Conservation (phyloP, 768 basidiomycete species). For the Antrodiella citrinella region DNA sequence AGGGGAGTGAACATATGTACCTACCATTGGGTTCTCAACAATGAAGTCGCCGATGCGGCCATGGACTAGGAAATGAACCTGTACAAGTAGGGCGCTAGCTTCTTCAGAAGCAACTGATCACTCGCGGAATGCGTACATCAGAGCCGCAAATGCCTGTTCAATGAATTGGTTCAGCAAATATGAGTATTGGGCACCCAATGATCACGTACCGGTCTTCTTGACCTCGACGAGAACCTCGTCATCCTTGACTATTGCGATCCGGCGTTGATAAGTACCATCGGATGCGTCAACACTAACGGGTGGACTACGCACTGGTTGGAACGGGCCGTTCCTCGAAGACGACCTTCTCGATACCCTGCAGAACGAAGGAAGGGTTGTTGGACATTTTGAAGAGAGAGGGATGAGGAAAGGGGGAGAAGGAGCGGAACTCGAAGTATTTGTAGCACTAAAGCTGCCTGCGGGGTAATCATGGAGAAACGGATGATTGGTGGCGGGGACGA, state of each 20-base stretch:
- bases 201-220: constrained; percentile 74
- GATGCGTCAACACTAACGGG: background rate
- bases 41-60: constrained; percentile 77
- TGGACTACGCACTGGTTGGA: constrained; percentile 48
- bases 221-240: constrained; percentile 83
- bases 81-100: constrained; percentile 5
- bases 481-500: background rate
- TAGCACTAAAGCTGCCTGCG: background rate
- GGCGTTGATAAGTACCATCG: constrained; percentile 3
- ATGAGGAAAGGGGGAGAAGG: constrained; percentile 2
- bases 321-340: constrained; percentile 69
- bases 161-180: constrained; percentile 4
- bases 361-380: constrained; percentile 74
- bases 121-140: constrained; percentile 45
- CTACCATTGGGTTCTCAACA: constrained; percentile 74
- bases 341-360: constrained; percentile 60
- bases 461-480: background rate
- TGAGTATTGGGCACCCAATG: no score
- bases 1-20: constrained; percentile 6
- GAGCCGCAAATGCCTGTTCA: constrained; percentile 80
- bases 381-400: constrained; percentile 36
- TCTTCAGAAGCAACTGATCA: constrained; percentile 7
- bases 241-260: constrained; percentile 40
- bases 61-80: constrained; percentile 76
- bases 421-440: background rate